These are phyloP conservation scores for Microdochium bolleyi DNA, from an alignment of 2,329 filamentous ascomycete genomes.

Conservation along the genomic window DNA sequence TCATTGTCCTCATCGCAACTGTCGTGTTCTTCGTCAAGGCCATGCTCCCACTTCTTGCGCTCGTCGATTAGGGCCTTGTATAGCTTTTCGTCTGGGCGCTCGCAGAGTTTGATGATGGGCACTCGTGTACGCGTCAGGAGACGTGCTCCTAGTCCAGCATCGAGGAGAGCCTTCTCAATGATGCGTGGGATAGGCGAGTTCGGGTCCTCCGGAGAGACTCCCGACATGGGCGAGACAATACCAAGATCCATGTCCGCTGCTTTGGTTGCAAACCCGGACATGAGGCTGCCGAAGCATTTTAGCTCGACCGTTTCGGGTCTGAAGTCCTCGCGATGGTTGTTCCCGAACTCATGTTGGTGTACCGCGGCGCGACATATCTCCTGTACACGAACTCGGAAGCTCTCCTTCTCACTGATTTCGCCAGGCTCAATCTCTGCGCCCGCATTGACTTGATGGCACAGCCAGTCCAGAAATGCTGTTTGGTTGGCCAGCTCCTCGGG, in stretches of 20 bases:
- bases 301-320: conserved; percentile 52
- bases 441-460: conserved; percentile 42
- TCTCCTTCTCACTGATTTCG: conserved; percentile 65
- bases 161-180: conserved; percentile 67
- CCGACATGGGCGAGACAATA: conserved; percentile 58
- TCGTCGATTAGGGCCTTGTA: conserved; percentile 54
- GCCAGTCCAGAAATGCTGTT: conserved; percentile 35
- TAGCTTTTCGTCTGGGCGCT: conserved; percentile 56
- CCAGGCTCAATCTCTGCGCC: conserved; percentile 52
- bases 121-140: conserved; percentile 73
- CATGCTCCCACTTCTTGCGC: conserved; percentile 64
- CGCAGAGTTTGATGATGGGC: conserved; percentile 81
- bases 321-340: conserved; percentile 34
- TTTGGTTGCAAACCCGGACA: conserved; percentile 78
- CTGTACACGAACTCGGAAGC: conserved; percentile 59
- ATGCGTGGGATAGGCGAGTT: conserved; percentile 62
- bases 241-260: conserved; percentile 89
- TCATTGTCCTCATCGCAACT: conserved; percentile 23
- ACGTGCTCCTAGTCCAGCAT: conserved; percentile 65
- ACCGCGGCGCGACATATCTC: conserved; percentile 54
- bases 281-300: conserved; percentile 74
- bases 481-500: conserved; percentile 42
- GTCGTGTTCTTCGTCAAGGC: conserved; percentile 30
- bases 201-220: conserved; percentile 40
- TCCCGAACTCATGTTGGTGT: conserved; percentile 37